These are phyloP conservation scores for Candida chilensis DNA, from an alignment of 805 yeast species.

Conservation along the genomic window DNA sequence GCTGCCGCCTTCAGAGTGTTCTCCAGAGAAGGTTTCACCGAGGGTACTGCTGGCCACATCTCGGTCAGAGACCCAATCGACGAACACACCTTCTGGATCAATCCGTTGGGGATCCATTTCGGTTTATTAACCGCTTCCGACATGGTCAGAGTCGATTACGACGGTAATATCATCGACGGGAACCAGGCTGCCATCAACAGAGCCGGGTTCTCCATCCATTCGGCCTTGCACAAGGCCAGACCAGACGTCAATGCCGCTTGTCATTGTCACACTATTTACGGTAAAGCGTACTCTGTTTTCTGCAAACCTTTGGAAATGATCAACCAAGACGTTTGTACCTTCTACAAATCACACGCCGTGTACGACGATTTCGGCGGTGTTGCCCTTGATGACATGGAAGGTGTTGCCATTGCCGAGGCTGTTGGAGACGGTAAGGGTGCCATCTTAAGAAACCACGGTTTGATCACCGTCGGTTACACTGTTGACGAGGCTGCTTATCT, in stretches of 20 bases:
- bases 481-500: slow-evolving; percentile 20
- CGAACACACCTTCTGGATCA: slow-evolving; percentile 81
- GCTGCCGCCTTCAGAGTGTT: slow-evolving; percentile 81
- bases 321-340: slow-evolving; percentile 28
- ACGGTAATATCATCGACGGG: slow-evolving; percentile 11
- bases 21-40: slow-evolving; percentile 68
- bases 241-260: slow-evolving; percentile 13
- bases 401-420: slow-evolving; percentile 15
- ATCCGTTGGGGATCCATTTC: slow-evolving; percentile 79
- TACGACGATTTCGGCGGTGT: slow-evolving; percentile 29
- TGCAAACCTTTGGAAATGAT: slow-evolving; percentile 25
- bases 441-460: slow-evolving; percentile 20
- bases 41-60: slow-evolving; percentile 83
- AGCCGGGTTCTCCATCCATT: slow-evolving; percentile 13
- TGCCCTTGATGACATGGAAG: slow-evolving; percentile 19
- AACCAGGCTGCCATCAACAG: slow-evolving; percentile 11
- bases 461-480: slow-evolving; percentile 17
- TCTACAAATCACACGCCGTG: slow-evolving; percentile 25
- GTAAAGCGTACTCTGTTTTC: slow-evolving; percentile 10
- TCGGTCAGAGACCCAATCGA: slow-evolving; percentile 79
- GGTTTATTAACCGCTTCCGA: slow-evolving; percentile 49
- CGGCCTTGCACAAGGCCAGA: slow-evolving; percentile 11
- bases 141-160: slow-evolving; percentile 41
- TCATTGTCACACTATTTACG: slow-evolving; percentile 11
- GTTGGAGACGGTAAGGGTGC: slow-evolving; percentile 16